Percentiles rank a stretch among this genome's conserved stretches.
phyloP scores from a whole-genome alignment of 352 stramenopile species.

The Thalassiosira mediterranea region DNA sequence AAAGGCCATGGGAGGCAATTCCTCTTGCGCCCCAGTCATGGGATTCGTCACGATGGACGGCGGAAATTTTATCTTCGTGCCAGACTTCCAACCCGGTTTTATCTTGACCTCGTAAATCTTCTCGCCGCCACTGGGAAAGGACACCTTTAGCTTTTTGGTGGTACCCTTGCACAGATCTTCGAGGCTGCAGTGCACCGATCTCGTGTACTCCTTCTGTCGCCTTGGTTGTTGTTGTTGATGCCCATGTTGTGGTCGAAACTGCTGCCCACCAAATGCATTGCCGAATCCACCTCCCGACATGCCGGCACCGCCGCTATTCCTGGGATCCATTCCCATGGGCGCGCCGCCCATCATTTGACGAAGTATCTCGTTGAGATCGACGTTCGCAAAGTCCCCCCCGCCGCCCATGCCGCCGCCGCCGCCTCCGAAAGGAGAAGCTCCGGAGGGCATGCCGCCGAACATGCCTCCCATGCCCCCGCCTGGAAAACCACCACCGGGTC shows the following conservation, averaged over 20 bases:
- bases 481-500: conserved; percentile 5
- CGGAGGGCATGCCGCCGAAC: conserved; percentile 25
- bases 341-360: conserved; percentile 60
- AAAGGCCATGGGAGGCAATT: conserved; percentile 61
- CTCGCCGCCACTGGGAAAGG: conserved; percentile 34
- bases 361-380: conserved; percentile 58
- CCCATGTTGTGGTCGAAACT: conserved; percentile 10
- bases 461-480: conserved; percentile 26
- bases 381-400: conserved; percentile 30
- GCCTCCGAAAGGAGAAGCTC: neutral
- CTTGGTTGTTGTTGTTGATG: conserved; percentile 23
- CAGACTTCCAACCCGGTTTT: conserved; percentile 68
- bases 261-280: conserved; percentile 10
- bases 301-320: neutral
- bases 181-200: conserved; percentile 58
- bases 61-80: conserved; percentile 76
- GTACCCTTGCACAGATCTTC: conserved; percentile 66
- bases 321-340: conserved; percentile 10
- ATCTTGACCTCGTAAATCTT: conserved; percentile 70
- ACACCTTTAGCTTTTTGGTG: conserved; percentile 80
- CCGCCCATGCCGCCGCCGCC: neutral
- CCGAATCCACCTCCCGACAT: neutral
- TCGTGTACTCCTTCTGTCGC: conserved; percentile 29
- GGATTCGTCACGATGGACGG: conserved; percentile 10
- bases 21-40: conserved; percentile 12